Evolutionary conservation across 2,329 filamentous ascomycete genomes (phyloP).

Genomic region (Fusarium sp.): DNA sequence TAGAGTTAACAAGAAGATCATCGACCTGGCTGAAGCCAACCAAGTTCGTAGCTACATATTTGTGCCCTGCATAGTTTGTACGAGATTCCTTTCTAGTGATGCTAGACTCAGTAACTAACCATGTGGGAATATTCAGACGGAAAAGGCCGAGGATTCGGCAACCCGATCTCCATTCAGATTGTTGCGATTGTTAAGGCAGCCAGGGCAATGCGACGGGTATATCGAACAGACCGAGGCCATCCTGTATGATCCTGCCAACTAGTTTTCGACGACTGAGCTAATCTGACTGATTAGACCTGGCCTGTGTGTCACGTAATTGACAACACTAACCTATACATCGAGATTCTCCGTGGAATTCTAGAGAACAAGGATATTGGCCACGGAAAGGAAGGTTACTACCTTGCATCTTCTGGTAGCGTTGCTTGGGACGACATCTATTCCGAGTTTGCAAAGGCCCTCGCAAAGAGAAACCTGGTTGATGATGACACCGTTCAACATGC

Average conservation of each 20-base stretch:
- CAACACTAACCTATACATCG: background rate
- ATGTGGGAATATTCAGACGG: background rate
- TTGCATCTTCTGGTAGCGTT: background rate
- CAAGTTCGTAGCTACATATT: background rate
- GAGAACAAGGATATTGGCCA: background rate
- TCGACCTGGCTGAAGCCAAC: background rate
- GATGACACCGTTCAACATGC: background rate
- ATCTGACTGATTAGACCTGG: background rate
- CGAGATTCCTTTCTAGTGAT: rapidly evolving
- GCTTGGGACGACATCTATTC: background rate
- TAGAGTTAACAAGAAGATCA: background rate
- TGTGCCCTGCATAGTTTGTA: background rate
- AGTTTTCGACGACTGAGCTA: background rate
- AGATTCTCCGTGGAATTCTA: background rate
- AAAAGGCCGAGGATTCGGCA: background rate
- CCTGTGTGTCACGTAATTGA: background rate
- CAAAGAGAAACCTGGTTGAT: background rate
- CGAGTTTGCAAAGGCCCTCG: background rate
- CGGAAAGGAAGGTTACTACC: background rate
- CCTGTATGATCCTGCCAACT: background rate
- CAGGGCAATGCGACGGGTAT: background rate
- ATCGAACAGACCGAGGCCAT: background rate
- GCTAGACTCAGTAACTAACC: background rate
- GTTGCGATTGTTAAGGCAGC: background rate
- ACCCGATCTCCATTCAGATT: background rate